Evolutionary conservation across 345 rosid genomes (phyloP), one percentile per base, ranked within the genome.

Genomic region (Triadica sebifera): DNA sequence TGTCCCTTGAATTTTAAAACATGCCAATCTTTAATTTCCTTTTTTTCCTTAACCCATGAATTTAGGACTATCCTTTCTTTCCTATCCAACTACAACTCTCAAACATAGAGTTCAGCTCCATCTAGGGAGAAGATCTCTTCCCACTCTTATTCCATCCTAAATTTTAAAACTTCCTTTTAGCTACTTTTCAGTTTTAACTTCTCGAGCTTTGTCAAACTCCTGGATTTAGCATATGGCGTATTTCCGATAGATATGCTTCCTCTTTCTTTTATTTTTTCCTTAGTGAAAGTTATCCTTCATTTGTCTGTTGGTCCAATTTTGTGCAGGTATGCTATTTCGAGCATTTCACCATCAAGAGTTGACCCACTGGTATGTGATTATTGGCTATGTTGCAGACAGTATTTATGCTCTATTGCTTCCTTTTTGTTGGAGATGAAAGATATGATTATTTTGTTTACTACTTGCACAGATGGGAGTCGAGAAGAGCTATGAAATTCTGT

Each of bases 261-360:
- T 12, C 38, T 45, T 58, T 12, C 17, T 29, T 49, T 76, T 66
- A 16, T 41, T 20, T 67, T 60, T 39, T 29, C 20, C 24, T 4
- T 6, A 43, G 10, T 43, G 47, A 43, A 22, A n/a, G 57, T 25
- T 20, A 24, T 57, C 68, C 46, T 57, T 75, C 72, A 17, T 55
- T 6, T n/a, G 13, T 75, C 19, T 5, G 12, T 5, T 74, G 46
- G 19, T 37, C 58, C 25, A 16, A 24, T 69, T 74, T 76, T 63
- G 17, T 87, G 75, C 90, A 93, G 98, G 79, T 93, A 91, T 77
- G 69, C 68, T 24, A 78, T 91, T 79, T 95, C 99, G 65, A 86
- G 87, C 77, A 93, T 80, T 79, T 95, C 98, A 53, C 99, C 99
- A 29, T 89, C 96, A 13, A 88, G 84, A 87, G 84, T 86, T 68